A percentile compares a stretch with the other conserved stretches of the same genome.
These are phyloP conservation scores for Lasiodiplodia citricola DNA, from an alignment of 2,329 filamentous ascomycete species.

Conservation along the genomic window DNA sequence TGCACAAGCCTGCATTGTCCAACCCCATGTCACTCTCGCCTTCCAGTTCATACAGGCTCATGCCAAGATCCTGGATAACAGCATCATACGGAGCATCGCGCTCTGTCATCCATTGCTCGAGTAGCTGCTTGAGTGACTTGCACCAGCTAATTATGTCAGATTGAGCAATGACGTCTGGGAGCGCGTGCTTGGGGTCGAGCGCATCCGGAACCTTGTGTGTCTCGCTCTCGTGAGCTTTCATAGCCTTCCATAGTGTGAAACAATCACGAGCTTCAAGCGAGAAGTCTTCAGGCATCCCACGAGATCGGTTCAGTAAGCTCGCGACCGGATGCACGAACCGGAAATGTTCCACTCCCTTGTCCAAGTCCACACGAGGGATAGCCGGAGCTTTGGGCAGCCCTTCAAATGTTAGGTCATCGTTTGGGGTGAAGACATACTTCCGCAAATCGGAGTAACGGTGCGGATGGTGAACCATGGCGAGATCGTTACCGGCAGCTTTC, in stretches of 20 bases:
- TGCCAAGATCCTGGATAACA: constrained; percentile 52
- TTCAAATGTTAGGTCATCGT: constrained; percentile 55
- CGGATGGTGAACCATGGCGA: constrained; percentile 71
- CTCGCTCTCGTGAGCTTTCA: constrained; percentile 63
- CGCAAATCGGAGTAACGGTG: constrained; percentile 77
- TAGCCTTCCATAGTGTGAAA: constrained; percentile 66
- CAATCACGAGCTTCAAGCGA: constrained; percentile 75
- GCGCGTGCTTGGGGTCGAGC: constrained; percentile 56
- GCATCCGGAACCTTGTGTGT: constrained; percentile 56
- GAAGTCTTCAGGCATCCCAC: constrained; percentile 71
- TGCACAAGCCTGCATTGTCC: constrained; percentile 34
- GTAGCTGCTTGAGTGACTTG: constrained; percentile 60
- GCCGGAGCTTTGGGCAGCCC: constrained; percentile 50
- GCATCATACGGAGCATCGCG: constrained; percentile 57
- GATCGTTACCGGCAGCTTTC: constrained; percentile 63
- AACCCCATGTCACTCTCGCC: neutral
- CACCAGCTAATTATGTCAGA: constrained; percentile 72
- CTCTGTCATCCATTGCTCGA: constrained; percentile 67
- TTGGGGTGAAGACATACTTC: constrained; percentile 71
- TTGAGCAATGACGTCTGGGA: constrained; percentile 66
- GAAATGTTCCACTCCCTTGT: constrained; percentile 55
- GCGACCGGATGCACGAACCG: constrained; percentile 68
- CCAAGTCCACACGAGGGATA: constrained; percentile 53
- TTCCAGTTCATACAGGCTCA: constrained; percentile 13
- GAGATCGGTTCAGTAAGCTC: constrained; percentile 63